Percentiles rank a stretch among this genome's conserved stretches.
phyloP scores from a whole-genome alignment of 495 filamentous ascomycete genomes.

The Tuber indicum region DNA sequence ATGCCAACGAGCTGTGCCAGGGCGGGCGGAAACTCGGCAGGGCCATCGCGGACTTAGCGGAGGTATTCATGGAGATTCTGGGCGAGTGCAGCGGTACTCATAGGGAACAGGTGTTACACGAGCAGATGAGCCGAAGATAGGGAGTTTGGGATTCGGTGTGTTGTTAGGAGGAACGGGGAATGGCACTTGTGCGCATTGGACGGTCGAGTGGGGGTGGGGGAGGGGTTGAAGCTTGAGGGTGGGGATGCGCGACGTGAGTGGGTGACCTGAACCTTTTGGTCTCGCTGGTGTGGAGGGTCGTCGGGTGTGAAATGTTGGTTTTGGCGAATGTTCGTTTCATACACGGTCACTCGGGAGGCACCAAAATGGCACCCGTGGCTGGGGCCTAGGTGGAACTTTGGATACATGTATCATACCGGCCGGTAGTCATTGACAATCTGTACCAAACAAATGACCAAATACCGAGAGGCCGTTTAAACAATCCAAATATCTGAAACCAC shows the following conservation, averaged over 20 bases:
- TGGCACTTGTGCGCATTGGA: background rate
- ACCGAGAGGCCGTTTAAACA: background rate
- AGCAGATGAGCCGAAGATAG: background rate
- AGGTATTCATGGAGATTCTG: slow-evolving; percentile 11
- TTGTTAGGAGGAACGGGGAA: slow-evolving; percentile 3
- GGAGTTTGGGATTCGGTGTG: background rate
- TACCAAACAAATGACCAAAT: background rate
- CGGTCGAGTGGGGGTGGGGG: slow-evolving; percentile 3
- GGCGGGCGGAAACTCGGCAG: slow-evolving; percentile 10
- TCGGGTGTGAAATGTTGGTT: background rate
- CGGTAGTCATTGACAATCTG: background rate
- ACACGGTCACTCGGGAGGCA: background rate
- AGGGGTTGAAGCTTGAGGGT: slow-evolving; percentile 3
- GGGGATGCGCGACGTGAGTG: background rate
- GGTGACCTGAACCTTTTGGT: background rate
- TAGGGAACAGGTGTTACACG: slow-evolving; percentile 1
- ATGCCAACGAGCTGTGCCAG: slow-evolving; percentile 11
- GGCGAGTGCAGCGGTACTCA: slow-evolving; percentile 12
- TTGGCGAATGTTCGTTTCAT: background rate
- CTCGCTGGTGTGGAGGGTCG: background rate
- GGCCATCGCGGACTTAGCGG: slow-evolving; percentile 17
- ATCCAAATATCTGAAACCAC: background rate
- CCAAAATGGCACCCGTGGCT: background rate
- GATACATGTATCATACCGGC: background rate
- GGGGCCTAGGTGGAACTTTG: background rate